Percentiles rank a stretch among this genome's conserved stretches.
phyloP scores from a whole-genome alignment of 1,139 yeast species.

The Suzukiozyma palmioleophila region DNA sequence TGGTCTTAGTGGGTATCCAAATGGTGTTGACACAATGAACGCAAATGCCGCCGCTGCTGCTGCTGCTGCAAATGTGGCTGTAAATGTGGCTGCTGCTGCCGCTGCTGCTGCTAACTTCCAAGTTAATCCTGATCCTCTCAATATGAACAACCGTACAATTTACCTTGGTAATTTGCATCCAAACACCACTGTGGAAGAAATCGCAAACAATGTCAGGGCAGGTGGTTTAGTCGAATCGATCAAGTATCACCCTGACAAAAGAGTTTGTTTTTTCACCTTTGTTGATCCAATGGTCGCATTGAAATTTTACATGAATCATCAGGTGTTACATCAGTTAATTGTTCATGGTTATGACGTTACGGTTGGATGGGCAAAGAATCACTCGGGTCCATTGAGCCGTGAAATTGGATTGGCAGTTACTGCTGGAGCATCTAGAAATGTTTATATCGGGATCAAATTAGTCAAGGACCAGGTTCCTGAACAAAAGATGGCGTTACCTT shows the following conservation, averaged over 20 bases:
- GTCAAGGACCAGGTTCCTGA: slow-evolving; percentile 15
- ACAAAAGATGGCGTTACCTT: slow-evolving; percentile 25
- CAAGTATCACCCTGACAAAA: slow-evolving; percentile 32
- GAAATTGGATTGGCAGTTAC: slow-evolving; percentile 42
- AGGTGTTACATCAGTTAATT: slow-evolving; percentile 41
- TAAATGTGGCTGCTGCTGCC: slow-evolving; percentile 1
- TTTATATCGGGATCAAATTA: slow-evolving; percentile 39
- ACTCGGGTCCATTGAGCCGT: slow-evolving; percentile 36
- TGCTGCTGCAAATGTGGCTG: slow-evolving; percentile 3
- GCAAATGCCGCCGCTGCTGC: slow-evolving; percentile 2
- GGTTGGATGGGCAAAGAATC: slow-evolving; percentile 47
- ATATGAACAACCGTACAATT: slow-evolving; percentile 39
- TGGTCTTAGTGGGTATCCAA: not conserved
- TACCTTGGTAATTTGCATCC: slow-evolving; percentile 45
- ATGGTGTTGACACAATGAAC: not conserved
- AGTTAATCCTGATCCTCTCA: slow-evolving; percentile 19
- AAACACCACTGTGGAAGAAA: slow-evolving; percentile 43
- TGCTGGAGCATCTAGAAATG: slow-evolving; percentile 48
- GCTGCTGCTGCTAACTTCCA: slow-evolving; percentile 4
- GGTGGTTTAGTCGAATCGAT: slow-evolving; percentile 45
- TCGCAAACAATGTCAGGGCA: slow-evolving; percentile 46
- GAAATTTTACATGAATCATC: slow-evolving; percentile 41
- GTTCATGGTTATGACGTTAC: slow-evolving; percentile 43
- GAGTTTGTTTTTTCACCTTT: slow-evolving; percentile 43
- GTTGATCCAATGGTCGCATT: slow-evolving; percentile 40